Evolutionary conservation across 352 stramenopile genomes (phyloP).

Genomic region (Halophytophthora batemanensis): DNA sequence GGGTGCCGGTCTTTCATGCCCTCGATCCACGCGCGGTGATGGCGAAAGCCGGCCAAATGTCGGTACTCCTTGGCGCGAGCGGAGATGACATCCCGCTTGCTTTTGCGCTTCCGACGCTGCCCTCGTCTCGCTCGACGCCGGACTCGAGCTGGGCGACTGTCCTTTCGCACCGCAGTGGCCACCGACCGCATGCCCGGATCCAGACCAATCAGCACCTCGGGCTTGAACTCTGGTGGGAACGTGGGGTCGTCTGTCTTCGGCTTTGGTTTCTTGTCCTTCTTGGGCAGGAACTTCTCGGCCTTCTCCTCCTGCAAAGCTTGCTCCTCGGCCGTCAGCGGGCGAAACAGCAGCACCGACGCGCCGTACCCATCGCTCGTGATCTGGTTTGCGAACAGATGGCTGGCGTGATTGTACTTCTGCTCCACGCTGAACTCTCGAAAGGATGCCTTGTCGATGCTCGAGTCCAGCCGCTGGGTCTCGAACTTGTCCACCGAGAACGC

Average conservation of each 20-base stretch:
- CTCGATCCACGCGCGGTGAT: constrained; percentile 5
- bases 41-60: constrained; percentile 4
- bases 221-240: background rate
- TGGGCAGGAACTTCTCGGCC: background rate
- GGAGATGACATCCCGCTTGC: background rate
- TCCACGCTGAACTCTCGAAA: too few species aligned
- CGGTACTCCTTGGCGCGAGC: constrained; percentile 4
- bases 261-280: background rate
- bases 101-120: background rate
- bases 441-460: too few species aligned
- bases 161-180: constrained; percentile 5
- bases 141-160: background rate
- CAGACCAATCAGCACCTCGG: background rate
- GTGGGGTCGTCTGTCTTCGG: background rate
- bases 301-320: background rate
- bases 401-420: background rate
- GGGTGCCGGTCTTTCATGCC: background rate
- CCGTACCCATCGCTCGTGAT: constrained; percentile 6
- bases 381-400: constrained; percentile 1
- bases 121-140: background rate
- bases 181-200: constrained; percentile 9
- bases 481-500: too few species aligned
- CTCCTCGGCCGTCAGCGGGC: background rate
- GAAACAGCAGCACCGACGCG: constrained; percentile 1
- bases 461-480: too few species aligned